Evolutionary conservation across 1,139 yeast genomes (phyloP), one percentile per base, ranked within the genome.

Genomic region (Pichia sp.): DNA sequence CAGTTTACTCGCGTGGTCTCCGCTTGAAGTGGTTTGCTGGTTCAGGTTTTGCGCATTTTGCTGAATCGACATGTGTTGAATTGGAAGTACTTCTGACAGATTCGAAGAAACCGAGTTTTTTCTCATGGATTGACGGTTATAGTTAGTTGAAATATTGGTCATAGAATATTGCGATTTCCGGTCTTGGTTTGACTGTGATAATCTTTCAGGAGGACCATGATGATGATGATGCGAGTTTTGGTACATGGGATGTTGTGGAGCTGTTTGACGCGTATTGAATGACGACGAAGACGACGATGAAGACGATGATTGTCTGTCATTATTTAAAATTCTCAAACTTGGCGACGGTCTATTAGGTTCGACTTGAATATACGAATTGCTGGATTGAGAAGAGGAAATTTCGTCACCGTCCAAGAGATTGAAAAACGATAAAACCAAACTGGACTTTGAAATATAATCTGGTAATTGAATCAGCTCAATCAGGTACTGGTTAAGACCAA

Each of bases 401-500:
- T 59, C 58, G 60, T 84, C 94, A 44, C 85, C 86, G 10, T 77
- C 77, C 45, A 79, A 71, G 5, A 85, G 65, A 11, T 79, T 84
- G 62, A 90, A 90, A 46, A 92, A 71, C 43, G 74, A 71, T 52
- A 79, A 75, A 3, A 88, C 95, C 51, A 81, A 78, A 41, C 73
- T 75, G 10, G 81, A 77, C 49, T 79, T 75, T 1, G 95, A 78
- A 38, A 92, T 85, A 56, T 88, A 83, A 10, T 71, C 65, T 0
- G 97, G 97, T 57, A 92, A 71, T 38, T 77, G 72, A 39, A 87
- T 73, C 54, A 92, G 72, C 50, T 82, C 85, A 44, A 80, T 74
- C 44, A 94, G 80, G 61, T 92, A 92, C 48, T 79, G 79, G 64
- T 92, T 94, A 55, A 94, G 72, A 64, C 87, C 95, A 35, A 80